Base-by-base conservation (phyloP, 1,284 basidiomycete species). In the Tremellales sp. region DNA sequence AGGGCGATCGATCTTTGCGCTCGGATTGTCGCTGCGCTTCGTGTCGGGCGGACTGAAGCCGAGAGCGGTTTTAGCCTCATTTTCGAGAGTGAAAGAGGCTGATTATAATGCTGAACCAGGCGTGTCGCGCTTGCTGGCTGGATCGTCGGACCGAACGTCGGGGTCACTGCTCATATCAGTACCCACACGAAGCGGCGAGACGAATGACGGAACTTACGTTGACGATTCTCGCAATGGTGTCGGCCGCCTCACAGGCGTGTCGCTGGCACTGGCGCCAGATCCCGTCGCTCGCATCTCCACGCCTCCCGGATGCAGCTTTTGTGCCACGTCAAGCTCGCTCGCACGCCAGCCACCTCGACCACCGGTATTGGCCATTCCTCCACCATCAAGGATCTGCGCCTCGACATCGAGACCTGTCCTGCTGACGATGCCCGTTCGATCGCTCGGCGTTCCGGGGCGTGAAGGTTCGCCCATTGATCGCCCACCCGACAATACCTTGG, bases 381-480 rank as follows among this genome's bases (percentile, higher is more conserved):
- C 74, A 12, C 73, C 74, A 47, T 76, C 68, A 39, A 72, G 59
- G 11, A 76, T 74, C 41, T 72, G 68, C 7, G 54, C 67, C 54
- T 76, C 74, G 21, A 76, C 70, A 48, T 73, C 68, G 36, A 70
- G 31, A 2, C 72, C 73, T 13, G 70, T 67, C n/a, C 60, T 58
- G 35, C 64, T 67, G 40, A 67, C 51, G 12, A 69, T 50, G 21
- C 65, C 67, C 8, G 64, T 68, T 37, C 57, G 56, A 49, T 65
- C 70, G 40, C 58, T 59, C 22, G 61, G 61, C 1, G 65, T 67
- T 12, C 53, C 49, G 3, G 62, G 60, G 13, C 60, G 56, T 15
- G 52, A 52, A 13, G 55, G 51, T 5, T 43, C 48, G n/a, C 23
- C 23, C 2, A 31, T 23, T 7, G 44, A 21, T 21, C 44, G 7